Conservation (phyloP, 1,284 basidiomycete genomes). For the Farysia itapuensis region DNA sequence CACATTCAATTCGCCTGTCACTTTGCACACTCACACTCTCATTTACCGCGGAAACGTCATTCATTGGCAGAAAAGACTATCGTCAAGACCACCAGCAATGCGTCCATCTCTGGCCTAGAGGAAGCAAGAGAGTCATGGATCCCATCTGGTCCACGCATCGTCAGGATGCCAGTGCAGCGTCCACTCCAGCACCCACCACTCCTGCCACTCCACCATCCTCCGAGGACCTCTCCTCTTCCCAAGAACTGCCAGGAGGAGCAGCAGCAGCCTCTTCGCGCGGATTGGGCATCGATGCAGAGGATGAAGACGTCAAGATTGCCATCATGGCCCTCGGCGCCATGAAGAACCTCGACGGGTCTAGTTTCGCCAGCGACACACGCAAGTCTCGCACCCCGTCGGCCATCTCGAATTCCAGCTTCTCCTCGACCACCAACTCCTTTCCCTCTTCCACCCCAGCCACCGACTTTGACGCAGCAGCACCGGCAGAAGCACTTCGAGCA, state of each 20-base stretch:
- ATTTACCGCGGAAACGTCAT: too few relatives aligned
- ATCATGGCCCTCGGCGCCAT: conserved; percentile 50
- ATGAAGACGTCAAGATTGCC: conserved; percentile 48
- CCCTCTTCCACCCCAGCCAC: conserved; percentile 45
- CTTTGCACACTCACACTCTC: too few relatives aligned
- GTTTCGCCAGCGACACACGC: too few relatives aligned
- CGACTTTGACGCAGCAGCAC: conserved; percentile 36
- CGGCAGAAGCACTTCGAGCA: conserved; percentile 29
- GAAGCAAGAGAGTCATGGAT: too few relatives aligned
- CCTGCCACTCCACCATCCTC: conserved; percentile 27
- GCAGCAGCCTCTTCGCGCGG: conserved; percentile 7
- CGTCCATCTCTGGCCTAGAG: too few relatives aligned
- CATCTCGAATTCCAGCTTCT: conserved; percentile 39
- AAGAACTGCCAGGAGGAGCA: not conserved
- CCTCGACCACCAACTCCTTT: conserved; percentile 45
- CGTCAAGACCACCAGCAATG: too few relatives aligned
- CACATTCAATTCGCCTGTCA: too few relatives aligned
- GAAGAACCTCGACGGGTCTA: conserved; percentile 43
- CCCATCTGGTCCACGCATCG: too few relatives aligned
- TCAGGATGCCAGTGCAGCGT: conserved; percentile 30
- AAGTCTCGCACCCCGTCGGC: conserved; percentile 32
- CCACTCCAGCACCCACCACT: conserved; percentile 30
- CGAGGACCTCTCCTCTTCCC: conserved; percentile 15
- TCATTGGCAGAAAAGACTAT: too few relatives aligned
- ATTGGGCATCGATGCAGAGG: conserved; percentile 40